phyloP scores from a whole-genome alignment of 345 rosid genomes.

The Hevea brasiliensis region DNA sequence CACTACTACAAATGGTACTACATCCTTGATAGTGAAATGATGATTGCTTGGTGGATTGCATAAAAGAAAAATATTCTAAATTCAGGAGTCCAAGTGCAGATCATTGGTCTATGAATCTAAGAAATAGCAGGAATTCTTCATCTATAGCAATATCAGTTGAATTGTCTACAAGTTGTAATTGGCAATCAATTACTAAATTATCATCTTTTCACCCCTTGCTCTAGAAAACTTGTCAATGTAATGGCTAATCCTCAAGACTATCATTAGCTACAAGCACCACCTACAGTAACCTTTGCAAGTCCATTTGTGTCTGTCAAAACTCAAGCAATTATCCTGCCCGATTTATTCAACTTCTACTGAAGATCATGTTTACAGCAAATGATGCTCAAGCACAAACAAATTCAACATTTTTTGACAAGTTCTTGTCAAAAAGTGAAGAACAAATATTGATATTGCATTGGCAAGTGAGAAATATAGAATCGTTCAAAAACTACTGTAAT shows the following conservation, averaged over 20 bases:
- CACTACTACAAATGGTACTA: background rate
- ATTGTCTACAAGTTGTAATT: too few species aligned
- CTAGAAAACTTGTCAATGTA: background rate
- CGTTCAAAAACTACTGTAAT: too few species aligned
- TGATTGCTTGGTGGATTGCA: slow-evolving; percentile 14
- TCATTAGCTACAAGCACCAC: background rate
- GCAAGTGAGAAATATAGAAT: too few species aligned
- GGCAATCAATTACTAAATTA: background rate
- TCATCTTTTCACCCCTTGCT: background rate
- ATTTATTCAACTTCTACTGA: background rate
- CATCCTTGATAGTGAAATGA: slow-evolving; percentile 6
- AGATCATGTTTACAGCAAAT: background rate
- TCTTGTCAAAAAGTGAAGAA: background rate
- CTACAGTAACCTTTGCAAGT: too few species aligned
- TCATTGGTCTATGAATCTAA: background rate
- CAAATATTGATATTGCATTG: too few species aligned
- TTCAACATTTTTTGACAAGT: background rate
- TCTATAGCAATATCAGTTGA: background rate
- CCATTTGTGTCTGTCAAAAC: too few species aligned
- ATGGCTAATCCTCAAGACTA: background rate
- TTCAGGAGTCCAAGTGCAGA: background rate
- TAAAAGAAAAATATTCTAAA: slow-evolving; percentile 2
- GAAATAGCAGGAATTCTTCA: too few species aligned
- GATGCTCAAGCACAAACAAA: background rate
- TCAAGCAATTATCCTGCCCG: too few species aligned